Conservation (phyloP, 768 basidiomycete species). For the Naganishia onofrii region DNA sequence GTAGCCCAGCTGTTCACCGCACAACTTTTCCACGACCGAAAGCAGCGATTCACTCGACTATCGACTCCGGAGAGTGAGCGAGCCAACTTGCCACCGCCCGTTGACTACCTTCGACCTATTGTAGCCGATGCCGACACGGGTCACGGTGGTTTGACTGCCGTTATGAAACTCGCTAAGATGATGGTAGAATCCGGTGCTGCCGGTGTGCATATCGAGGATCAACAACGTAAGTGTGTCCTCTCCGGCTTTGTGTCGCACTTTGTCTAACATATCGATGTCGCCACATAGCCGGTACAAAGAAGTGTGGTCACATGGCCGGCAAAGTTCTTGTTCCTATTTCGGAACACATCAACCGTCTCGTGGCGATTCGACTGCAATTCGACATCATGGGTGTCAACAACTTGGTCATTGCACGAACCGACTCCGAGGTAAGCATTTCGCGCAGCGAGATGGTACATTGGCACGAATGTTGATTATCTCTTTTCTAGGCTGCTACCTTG, state of each 20-base stretch:
- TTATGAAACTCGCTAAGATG: conserved; percentile 98
- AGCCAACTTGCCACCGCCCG: conserved; percentile 59
- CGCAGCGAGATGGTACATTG: conserved; percentile 2
- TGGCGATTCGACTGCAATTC: conserved; percentile 93
- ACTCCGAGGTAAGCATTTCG: conserved; percentile 63
- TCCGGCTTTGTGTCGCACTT: background rate
- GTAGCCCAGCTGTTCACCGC: conserved; percentile 97
- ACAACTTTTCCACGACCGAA: conserved; percentile 98
- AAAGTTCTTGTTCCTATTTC: conserved; percentile 80
- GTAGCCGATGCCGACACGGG: conserved; percentile 92
- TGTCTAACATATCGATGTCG: background rate
- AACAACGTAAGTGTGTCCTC: conserved; percentile 59
- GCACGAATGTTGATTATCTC: background rate
- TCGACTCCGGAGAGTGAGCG: conserved; percentile 37
- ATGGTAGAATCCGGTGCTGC: conserved; percentile 98
- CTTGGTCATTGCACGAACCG: conserved; percentile 86
- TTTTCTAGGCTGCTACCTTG: conserved; percentile 72
- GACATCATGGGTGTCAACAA: conserved; percentile 99
- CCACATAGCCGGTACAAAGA: conserved; percentile 74
- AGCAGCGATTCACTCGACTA: conserved; percentile 63
- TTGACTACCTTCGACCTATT: conserved; percentile 92
- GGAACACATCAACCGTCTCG: conserved; percentile 96
- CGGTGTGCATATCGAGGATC: conserved; percentile 96
- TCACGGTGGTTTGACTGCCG: conserved; percentile 75
- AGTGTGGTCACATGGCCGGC: conserved; percentile 58